Percentiles rank a stretch among this genome's conserved stretches.
Evolutionary conservation across 1,284 basidiomycete species (phyloP).

Genomic region (Austroboletus novae-zelandiae): DNA sequence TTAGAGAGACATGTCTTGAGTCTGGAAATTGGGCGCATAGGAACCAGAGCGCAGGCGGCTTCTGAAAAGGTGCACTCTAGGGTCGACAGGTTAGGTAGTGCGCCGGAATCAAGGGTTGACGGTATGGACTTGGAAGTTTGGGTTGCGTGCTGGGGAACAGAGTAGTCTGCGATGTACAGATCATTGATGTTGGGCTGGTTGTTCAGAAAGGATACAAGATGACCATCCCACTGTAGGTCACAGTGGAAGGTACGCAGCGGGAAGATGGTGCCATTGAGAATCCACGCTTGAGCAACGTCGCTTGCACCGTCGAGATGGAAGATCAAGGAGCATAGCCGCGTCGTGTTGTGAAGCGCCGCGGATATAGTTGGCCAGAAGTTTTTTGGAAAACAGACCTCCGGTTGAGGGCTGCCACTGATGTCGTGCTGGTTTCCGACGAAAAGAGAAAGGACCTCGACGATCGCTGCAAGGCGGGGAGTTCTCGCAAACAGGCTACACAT

Average conservation of each 20-base stretch:
- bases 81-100: conserved; percentile 47
- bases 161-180: conserved; percentile 59
- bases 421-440: conserved; percentile 26
- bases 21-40: conserved; percentile 52
- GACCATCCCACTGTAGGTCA: conserved; percentile 59
- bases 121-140: conserved; percentile 4
- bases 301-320: conserved; percentile 36
- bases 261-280: conserved; percentile 48
- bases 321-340: conserved; percentile 49
- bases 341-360: conserved; percentile 43
- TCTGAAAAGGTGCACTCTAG: conserved; percentile 67
- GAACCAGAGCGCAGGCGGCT: conserved; percentile 54
- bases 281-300: conserved; percentile 50
- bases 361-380: conserved; percentile 52
- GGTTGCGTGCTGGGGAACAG: conserved; percentile 23
- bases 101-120: conserved; percentile 29
- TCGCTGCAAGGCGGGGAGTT: conserved; percentile 44
- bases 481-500: conserved; percentile 48
- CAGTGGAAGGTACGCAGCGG: conserved; percentile 58
- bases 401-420: background rate
- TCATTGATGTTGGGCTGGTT: conserved; percentile 50
- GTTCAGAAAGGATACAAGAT: conserved; percentile 54
- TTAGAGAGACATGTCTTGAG: conserved; percentile 69
- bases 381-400: conserved; percentile 25
- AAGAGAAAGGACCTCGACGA: conserved; percentile 56